phyloP scores from a whole-genome alignment of 805 yeast genomes.

The Teunomyces atbi region DNA sequence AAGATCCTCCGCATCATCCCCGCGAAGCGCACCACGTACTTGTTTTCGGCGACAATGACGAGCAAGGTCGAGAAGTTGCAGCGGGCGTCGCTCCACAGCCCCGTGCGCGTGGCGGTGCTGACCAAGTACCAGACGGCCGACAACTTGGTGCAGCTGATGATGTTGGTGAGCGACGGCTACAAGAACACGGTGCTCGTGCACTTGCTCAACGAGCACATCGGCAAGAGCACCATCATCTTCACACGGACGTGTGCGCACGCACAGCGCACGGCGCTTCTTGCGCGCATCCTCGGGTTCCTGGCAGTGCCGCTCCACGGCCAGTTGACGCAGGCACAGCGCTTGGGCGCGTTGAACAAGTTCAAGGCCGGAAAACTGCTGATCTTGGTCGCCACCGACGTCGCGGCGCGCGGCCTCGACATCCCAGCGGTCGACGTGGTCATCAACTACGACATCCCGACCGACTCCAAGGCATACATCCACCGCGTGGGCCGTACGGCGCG shows the following conservation, averaged over 20 bases:
- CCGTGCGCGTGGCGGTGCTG: slow-evolving; percentile 88
- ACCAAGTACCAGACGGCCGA: slow-evolving; percentile 90
- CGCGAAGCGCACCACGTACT: slow-evolving; percentile 73
- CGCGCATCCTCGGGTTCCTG: slow-evolving; percentile 77
- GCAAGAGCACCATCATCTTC: slow-evolving; percentile 85
- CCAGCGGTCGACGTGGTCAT: slow-evolving; percentile 76
- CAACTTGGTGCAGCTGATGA: slow-evolving; percentile 82
- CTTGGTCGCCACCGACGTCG: slow-evolving; percentile 80
- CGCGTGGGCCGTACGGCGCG: slow-evolving; percentile 96
- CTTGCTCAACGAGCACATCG: slow-evolving; percentile 74
- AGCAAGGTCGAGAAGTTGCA: slow-evolving; percentile 92
- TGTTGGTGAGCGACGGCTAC: slow-evolving; percentile 89
- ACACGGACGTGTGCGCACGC: slow-evolving; percentile 95
- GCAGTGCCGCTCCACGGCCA: slow-evolving; percentile 96
- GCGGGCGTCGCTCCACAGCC: slow-evolving; percentile 84
- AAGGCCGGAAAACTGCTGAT: slow-evolving; percentile 69
- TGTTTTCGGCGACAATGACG: slow-evolving; percentile 97
- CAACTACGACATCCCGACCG: slow-evolving; percentile 79
- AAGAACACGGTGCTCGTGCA: slow-evolving; percentile 87
- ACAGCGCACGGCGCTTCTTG: slow-evolving; percentile 80
- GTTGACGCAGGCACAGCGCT: slow-evolving; percentile 76
- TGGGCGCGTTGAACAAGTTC: slow-evolving; percentile 78
- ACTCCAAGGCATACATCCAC: slow-evolving; percentile 80
- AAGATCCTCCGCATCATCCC: slow-evolving; percentile 84
- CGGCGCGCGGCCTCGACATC: slow-evolving; percentile 86